These are phyloP conservation scores for Lolium multiflorum DNA, from an alignment of 176 grass and related monocot genomes.

Conservation along the genomic window DNA sequence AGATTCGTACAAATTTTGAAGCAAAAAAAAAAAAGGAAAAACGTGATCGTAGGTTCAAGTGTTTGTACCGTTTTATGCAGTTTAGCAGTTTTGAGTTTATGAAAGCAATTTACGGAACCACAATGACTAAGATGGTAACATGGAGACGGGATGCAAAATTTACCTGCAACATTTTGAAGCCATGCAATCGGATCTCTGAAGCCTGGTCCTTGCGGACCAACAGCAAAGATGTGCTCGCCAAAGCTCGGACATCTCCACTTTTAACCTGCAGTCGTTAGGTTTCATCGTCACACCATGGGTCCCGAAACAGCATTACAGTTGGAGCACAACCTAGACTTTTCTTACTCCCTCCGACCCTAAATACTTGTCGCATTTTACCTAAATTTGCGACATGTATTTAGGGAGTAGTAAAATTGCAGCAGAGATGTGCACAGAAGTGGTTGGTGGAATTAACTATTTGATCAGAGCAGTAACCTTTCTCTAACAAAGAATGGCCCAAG, in stretches of 20 bases:
- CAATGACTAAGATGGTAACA: slow-evolving; percentile 30
- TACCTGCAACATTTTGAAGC: slow-evolving; percentile 99
- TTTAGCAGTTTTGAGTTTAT: not conserved
- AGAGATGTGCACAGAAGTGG: not conserved
- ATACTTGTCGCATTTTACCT: too few relatives aligned
- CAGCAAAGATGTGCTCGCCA: slow-evolving; percentile 82
- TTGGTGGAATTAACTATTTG: not conserved
- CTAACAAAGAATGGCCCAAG: not conserved
- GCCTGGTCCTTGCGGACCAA: slow-evolving; percentile 86
- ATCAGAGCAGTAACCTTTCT: slow-evolving; percentile 9
- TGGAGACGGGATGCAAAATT: slow-evolving; percentile 30
- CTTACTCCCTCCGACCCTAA: not conserved
- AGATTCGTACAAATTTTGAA: slow-evolving; percentile 27
- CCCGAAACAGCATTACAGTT: slow-evolving; percentile 9
- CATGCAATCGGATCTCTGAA: slow-evolving; percentile 86
- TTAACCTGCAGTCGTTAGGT: slow-evolving; percentile 65
- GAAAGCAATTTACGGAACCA: slow-evolving; percentile 21
- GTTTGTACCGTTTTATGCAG: slow-evolving; percentile 7
- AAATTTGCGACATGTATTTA: too few relatives aligned
- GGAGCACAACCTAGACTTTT: slow-evolving; percentile 19
- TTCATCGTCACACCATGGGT: not conserved
- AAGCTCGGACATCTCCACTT: slow-evolving; percentile 67
- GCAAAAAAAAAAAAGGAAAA: not conserved
- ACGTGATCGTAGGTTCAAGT: slow-evolving; percentile 5
- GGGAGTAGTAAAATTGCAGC: not conserved